A percentile compares a stretch with the other conserved stretches of the same genome.
Conservation (phyloP, 148 eudicot species). For the Selenicereus undatus region DNA sequence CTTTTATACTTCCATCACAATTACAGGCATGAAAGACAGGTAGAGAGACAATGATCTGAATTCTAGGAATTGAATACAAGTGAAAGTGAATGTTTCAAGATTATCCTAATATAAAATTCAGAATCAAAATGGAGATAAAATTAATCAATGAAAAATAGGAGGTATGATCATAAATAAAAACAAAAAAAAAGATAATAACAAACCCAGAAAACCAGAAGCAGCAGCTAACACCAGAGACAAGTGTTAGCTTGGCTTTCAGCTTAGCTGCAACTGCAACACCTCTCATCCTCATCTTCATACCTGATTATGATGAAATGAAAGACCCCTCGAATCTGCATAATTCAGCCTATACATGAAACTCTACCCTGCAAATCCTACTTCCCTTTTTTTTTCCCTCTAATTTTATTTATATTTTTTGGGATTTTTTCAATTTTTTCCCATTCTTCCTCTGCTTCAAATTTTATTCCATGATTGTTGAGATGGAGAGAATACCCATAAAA, state of each 20-base stretch:
- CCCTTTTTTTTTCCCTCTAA: constrained; percentile 18
- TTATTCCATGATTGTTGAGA: constrained; percentile 35
- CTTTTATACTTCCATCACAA: background rate
- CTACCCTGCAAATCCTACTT: constrained; percentile 49
- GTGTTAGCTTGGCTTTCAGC: constrained; percentile 28
- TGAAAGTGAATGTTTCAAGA: constrained; percentile 44
- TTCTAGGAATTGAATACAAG: constrained; percentile 45
- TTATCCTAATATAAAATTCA: constrained; percentile 39
- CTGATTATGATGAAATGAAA: background rate
- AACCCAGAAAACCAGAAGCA: constrained; percentile 43
- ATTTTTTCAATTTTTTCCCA: background rate
- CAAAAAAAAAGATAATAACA: constrained; percentile 26
- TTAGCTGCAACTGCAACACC: constrained; percentile 19
- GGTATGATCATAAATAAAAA: constrained; percentile 32
- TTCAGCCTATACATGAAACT: constrained; percentile 46
- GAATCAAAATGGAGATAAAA: constrained; percentile 25
- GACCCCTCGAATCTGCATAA: constrained; percentile 31
- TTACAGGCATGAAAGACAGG: background rate
- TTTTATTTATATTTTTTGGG: constrained; percentile 27
- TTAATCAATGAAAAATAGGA: constrained; percentile 22
- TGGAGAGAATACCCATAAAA: constrained; percentile 24
- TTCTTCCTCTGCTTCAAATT: constrained; percentile 12
- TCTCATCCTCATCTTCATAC: constrained; percentile 25
- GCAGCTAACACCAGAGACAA: constrained; percentile 31
- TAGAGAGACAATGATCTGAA: constrained; percentile 27